phyloP scores from a whole-genome alignment of 257 asterid genomes.

The Ilex asprella region DNA sequence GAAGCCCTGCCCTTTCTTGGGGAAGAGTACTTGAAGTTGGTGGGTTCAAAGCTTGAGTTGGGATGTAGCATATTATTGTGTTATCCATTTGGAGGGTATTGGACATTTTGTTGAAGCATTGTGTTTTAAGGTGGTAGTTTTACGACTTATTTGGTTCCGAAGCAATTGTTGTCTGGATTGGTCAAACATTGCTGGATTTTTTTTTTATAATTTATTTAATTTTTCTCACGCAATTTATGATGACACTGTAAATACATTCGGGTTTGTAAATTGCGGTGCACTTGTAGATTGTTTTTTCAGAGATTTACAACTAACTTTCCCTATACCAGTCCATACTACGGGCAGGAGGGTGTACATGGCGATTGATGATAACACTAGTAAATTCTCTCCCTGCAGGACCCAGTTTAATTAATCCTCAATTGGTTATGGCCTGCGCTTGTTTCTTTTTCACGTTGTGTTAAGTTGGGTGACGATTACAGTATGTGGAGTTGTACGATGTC shows the following conservation, averaged over 20 bases:
- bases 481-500: too few relatives aligned
- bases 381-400: too few relatives aligned
- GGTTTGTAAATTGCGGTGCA: constrained; percentile 6
- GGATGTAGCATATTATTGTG: background rate
- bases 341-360: too few relatives aligned
- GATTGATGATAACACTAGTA: too few relatives aligned
- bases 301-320: too few relatives aligned
- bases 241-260: constrained; percentile 14
- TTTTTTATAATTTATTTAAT: constrained; percentile 2
- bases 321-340: too few relatives aligned
- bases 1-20: background rate
- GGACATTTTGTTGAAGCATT: background rate
- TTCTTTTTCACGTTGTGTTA: too few relatives aligned
- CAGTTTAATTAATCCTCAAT: too few relatives aligned
- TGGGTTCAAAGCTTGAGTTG: background rate
- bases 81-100: background rate
- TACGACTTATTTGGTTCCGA: constrained; percentile 3
- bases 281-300: background rate
- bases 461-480: too few relatives aligned
- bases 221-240: constrained; percentile 14
- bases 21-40: background rate
- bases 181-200: background rate
- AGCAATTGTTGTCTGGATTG: background rate
- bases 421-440: too few relatives aligned
- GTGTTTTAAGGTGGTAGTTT: constrained; percentile 5